A percentile compares a stretch with the other conserved stretches of the same genome.
phyloP scores from a whole-genome alignment of 352 stramenopile genomes.

The Pythium pyrilobum region DNA sequence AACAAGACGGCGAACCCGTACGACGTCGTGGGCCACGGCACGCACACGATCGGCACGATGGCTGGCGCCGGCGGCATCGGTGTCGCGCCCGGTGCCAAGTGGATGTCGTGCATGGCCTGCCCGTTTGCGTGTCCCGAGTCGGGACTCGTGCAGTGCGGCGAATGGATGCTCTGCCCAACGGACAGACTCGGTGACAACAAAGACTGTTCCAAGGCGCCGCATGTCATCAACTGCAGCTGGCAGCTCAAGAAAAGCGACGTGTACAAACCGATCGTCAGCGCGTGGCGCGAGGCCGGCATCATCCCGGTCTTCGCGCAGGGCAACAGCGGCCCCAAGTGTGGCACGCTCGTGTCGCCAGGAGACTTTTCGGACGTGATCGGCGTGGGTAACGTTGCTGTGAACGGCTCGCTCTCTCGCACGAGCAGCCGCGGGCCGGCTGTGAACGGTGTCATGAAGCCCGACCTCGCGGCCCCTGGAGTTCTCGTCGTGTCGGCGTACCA shows the following conservation, averaged over 20 bases:
- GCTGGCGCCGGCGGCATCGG: background rate
- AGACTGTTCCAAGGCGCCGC: constrained; percentile 10
- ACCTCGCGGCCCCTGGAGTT: constrained; percentile 19
- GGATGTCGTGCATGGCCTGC: constrained; percentile 10
- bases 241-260: constrained; percentile 2
- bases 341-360: constrained; percentile 16
- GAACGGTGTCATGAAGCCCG: constrained; percentile 16
- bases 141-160: constrained; percentile 2
- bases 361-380: constrained; percentile 23
- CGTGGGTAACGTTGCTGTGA: constrained; percentile 16
- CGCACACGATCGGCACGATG: constrained; percentile 3
- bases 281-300: constrained; percentile 21
- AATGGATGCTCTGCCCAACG: constrained; percentile 9
- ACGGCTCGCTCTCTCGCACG: constrained; percentile 13
- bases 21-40: constrained; percentile 4
- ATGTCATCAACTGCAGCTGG: constrained; percentile 11
- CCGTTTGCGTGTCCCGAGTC: constrained; percentile 5
- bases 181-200: constrained; percentile 6
- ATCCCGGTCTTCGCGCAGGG: constrained; percentile 26
- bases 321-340: constrained; percentile 22
- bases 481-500: constrained; percentile 11
- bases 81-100: constrained; percentile 5
- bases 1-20: constrained; percentile 16
- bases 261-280: constrained; percentile 9
- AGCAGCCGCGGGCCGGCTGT: constrained; percentile 14